Conservation (phyloP, 73 alveolate species). For the Effrenium voratum region DNA sequence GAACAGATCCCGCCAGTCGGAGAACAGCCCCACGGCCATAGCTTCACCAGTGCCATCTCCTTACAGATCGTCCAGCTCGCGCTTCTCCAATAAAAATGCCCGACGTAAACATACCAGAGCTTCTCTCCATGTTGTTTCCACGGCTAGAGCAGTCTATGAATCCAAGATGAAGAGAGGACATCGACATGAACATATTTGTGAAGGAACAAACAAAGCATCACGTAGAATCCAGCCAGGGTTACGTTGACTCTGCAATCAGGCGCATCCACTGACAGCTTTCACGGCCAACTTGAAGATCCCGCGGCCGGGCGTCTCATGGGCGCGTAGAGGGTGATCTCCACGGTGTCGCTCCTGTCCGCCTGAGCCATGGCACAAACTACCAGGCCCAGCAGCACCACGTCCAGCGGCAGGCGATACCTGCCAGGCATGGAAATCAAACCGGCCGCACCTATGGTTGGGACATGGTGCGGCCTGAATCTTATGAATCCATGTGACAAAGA, state of each 20-base stretch:
- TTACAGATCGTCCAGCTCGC: neutral
- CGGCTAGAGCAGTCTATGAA: neutral
- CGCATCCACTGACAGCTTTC: neutral
- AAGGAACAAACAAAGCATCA: neutral
- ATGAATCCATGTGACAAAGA: too few species aligned
- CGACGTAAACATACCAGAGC: neutral
- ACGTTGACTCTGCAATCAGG: neutral
- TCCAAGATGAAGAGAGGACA: neutral
- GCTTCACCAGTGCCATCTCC: slow-evolving; percentile 28
- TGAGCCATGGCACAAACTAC: neutral
- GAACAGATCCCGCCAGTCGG: slow-evolving; percentile 37
- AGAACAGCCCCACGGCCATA: slow-evolving; percentile 11
- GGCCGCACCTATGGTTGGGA: too few species aligned
- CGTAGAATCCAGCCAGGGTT: neutral
- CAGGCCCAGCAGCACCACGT: slow-evolving; percentile 27
- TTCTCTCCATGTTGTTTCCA: neutral
- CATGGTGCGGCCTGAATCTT: too few species aligned
- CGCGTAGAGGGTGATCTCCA: slow-evolving; percentile 12
- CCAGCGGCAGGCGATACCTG: slow-evolving; percentile 25
- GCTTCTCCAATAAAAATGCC: neutral
- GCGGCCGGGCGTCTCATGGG: neutral
- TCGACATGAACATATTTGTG: neutral
- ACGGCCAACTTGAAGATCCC: neutral
- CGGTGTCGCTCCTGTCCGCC: slow-evolving; percentile 1
- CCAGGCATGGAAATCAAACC: neutral